Conservation (phyloP, 257 asterid species). For the Capsicum rhomboideum region DNA sequence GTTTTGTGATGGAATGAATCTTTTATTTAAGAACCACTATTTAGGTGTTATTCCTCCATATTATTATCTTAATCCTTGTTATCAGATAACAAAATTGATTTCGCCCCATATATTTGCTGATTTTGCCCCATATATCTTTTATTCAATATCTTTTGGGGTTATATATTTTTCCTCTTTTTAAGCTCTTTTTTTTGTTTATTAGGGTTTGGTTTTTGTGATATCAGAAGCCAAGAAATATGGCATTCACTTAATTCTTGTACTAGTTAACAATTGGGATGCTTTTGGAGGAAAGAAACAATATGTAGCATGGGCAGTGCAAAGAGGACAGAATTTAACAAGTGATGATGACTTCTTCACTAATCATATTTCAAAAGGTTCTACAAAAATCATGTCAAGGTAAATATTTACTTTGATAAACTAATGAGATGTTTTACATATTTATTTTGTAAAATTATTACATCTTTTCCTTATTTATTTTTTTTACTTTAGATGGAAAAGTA, state of each 20-base stretch:
- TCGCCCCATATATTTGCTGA: too few species aligned
- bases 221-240: constrained; percentile 22
- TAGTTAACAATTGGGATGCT: constrained; percentile 20
- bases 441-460: neutral
- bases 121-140: too few species aligned
- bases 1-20: too few species aligned
- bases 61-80: too few species aligned
- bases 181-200: neutral
- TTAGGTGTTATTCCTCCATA: too few species aligned
- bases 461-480: too few species aligned
- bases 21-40: too few species aligned
- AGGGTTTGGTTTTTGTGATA: constrained; percentile 27
- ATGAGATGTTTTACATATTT: neutral
- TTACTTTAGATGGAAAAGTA: too few species aligned
- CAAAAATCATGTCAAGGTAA: constrained; percentile 25
- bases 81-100: too few species aligned
- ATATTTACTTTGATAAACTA: neutral
- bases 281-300: constrained; percentile 27
- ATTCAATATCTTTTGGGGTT: too few species aligned
- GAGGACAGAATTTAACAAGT: constrained; percentile 13
- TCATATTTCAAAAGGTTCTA: constrained; percentile 8
- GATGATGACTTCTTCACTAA: constrained; percentile 25
- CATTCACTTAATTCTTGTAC: constrained; percentile 15
- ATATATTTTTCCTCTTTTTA: neutral
- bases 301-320: constrained; percentile 15